Evolutionary conservation across 768 basidiomycete genomes (phyloP).

Genomic region (Chalciporus pseudorubinellus): DNA sequence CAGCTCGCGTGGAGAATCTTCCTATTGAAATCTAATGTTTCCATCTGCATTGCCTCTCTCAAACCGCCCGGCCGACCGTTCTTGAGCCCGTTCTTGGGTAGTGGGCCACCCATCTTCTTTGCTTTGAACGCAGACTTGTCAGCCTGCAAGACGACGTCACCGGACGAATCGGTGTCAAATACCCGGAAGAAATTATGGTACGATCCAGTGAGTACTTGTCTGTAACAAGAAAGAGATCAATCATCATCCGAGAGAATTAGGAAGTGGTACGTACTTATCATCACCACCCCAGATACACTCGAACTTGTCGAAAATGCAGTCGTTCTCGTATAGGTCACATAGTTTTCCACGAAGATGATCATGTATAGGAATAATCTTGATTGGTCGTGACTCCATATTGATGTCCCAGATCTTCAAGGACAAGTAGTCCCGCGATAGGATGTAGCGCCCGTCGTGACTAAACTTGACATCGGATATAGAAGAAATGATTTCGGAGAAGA

Average conservation of each 20-base stretch:
- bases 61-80: constrained; percentile 71
- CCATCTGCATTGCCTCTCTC: constrained; percentile 84
- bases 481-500: constrained; percentile 99
- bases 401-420: constrained; percentile 99
- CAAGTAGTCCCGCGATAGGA: constrained; percentile 94
- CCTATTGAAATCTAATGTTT: constrained; percentile 92
- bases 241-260: constrained; percentile 8
- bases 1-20: constrained; percentile 95
- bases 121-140: constrained; percentile 99
- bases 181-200: constrained; percentile 99
- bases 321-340: constrained; percentile 98
- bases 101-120: constrained; percentile 93
- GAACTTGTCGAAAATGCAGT: constrained; percentile 99
- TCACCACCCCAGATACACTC: constrained; percentile 98
- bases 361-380: constrained; percentile 98
- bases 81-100: constrained; percentile 67
- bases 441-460: constrained; percentile 95
- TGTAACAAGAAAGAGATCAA: constrained; percentile 32
- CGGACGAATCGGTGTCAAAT: constrained; percentile 86
- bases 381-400: constrained; percentile 95
- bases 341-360: constrained; percentile 97
- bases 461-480: constrained; percentile 99
- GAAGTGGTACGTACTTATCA: constrained; percentile 69
- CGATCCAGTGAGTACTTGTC: constrained; percentile 96
- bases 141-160: constrained; percentile 92